phyloP scores from a whole-genome alignment of 257 asterid genomes.

The Ehretia macrophylla region DNA sequence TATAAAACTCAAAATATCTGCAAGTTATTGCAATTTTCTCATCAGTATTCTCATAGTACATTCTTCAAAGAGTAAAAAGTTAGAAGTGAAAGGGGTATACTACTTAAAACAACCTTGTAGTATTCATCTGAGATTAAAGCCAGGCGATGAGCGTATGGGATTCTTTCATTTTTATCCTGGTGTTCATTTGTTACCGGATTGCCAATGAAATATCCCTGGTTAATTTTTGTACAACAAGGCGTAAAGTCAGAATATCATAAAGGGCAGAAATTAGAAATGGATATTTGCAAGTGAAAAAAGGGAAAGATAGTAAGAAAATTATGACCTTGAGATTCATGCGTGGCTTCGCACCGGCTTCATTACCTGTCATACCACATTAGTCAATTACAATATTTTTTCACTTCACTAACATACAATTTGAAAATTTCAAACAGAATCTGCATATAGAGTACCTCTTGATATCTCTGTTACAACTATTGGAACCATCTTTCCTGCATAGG shows the following conservation, averaged over 20 bases:
- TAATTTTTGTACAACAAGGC: neutral
- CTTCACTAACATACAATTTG: neutral
- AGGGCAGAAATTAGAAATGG: neutral
- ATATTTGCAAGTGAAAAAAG: neutral
- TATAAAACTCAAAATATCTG: too few relatives aligned
- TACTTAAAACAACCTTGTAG: slow-evolving; percentile 27
- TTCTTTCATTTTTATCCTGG: slow-evolving; percentile 20
- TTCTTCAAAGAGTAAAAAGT: neutral
- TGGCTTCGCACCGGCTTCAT: slow-evolving; percentile 42
- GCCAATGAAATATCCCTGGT: slow-evolving; percentile 44
- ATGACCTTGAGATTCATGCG: slow-evolving; percentile 33
- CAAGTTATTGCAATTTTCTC: too few relatives aligned
- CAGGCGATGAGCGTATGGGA: slow-evolving; percentile 48
- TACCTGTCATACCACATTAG: slow-evolving; percentile 22
- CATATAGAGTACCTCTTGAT: slow-evolving; percentile 25
- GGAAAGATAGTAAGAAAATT: neutral
- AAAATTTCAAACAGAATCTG: neutral
- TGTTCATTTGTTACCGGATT: slow-evolving; percentile 11
- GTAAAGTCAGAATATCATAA: neutral
- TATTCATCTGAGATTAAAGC: slow-evolving; percentile 43
- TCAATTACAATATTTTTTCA: neutral
- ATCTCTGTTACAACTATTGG: slow-evolving; percentile 42
- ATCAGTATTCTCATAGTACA: neutral
- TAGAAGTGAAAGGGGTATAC: neutral
- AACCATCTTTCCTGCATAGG: slow-evolving; percentile 44